Base-by-base conservation (phyloP, 139 green algal species). In the Picocystis salinarum region DNA sequence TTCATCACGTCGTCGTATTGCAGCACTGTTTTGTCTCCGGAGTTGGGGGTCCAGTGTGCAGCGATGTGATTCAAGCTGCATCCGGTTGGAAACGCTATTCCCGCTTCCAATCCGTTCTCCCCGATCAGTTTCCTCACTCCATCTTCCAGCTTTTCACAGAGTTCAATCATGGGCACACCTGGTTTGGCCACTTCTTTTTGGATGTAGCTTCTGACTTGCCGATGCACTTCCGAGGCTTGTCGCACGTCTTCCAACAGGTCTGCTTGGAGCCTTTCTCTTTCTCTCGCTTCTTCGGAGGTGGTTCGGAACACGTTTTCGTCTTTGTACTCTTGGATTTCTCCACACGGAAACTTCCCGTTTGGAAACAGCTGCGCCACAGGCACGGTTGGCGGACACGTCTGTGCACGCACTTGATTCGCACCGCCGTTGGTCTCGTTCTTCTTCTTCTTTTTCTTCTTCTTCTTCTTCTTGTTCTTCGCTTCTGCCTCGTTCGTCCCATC, bases 1-100 rank as follows among this genome's bases (percentile, higher is more conserved):
- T 99, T 99, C 82, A 99, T 99, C 6, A 99, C 89, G 65, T 97
- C 81, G 46, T 95, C 75, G 46, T 93, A 91, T 39, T 79, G 46
- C 53, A 99, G 70, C 48, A 99, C 86, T 18, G 88, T 99, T 55
- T 91, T 91, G 69, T 97, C 88, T 2, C 86, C 86, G 0, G 61
- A 64, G 58, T 97, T 99, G 40, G 89, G 89, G 11, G 89, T 96
- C 75, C 76, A 99, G 69, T 99, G 89, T 11, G 89, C 89, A 0
- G 89, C 89, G 23, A 99, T 76, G 45, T 81, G 74, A 58, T 99
- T 93, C 22, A 95, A 62, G 6, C 67, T 86, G 76, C 89, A 99
- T 34, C 89, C 80, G 6, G 81, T 90, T 44, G 76, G 77, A 60
- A 91, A 90, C 39, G 77, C 77, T 29, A 91, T 83, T 50, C 84